Conservation (phyloP, 371 early-diverging fungal genomes). For the Parasitella parasitica region DNA sequence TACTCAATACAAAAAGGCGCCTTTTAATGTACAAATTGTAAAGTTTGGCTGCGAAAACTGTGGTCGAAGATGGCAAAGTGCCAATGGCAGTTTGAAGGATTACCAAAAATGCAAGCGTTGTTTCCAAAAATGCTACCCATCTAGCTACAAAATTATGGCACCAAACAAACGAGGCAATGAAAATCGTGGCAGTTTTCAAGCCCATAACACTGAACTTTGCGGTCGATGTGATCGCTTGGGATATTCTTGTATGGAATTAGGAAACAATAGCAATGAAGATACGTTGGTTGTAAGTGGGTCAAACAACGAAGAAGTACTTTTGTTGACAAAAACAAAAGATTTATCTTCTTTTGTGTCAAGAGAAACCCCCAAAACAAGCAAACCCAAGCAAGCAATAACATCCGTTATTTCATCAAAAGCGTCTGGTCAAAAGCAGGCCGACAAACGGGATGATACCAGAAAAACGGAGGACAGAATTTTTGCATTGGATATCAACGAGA, state of each 20-base stretch:
- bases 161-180: slow-evolving; percentile 9
- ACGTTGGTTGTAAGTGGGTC: not conserved
- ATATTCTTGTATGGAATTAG: slow-evolving; percentile 2
- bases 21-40: not conserved
- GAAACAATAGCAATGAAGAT: not conserved
- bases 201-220: slow-evolving; percentile 5
- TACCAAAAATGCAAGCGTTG: slow-evolving; percentile 9
- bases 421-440: no score
- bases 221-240: slow-evolving; percentile 9
- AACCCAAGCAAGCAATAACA: not conserved
- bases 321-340: not conserved
- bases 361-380: not conserved
- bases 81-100: not conserved
- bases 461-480: no score
- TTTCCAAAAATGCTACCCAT: not conserved
- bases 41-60: not conserved
- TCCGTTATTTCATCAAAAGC: no score
- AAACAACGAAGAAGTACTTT: not conserved
- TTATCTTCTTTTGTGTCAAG: not conserved
- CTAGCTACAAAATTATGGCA: not conserved
- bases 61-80: not conserved
- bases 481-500: no score
- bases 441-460: not conserved
- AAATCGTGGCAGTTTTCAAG: not conserved
- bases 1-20: not conserved